Percentiles rank a stretch among this genome's conserved stretches.
Evolutionary conservation across 2,329 filamentous ascomycete species (phyloP).

Genomic region (Teratosphaeria epicoccoides): DNA sequence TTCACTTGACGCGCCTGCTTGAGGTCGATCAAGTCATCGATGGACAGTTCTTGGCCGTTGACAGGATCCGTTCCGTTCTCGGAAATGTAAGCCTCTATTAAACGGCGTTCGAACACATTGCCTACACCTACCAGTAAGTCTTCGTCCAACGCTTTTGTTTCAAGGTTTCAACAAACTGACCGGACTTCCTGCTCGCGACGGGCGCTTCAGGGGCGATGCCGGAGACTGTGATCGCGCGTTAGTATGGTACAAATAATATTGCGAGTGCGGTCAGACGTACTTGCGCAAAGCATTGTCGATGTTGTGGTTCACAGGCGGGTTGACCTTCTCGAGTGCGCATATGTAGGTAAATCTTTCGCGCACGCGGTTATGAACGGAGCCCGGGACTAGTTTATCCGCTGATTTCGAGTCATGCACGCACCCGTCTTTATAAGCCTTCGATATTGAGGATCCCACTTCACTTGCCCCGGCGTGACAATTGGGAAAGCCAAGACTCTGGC

Average conservation of each 20-base stretch:
- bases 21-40: conserved; percentile 79
- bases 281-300: conserved; percentile 31
- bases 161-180: conserved; percentile 39
- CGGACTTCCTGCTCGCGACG: conserved; percentile 89
- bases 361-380: background rate
- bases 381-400: background rate
- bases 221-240: conserved; percentile 55
- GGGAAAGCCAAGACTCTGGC: too few relatives aligned
- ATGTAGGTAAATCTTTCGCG: too few relatives aligned
- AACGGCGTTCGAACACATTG: conserved; percentile 83
- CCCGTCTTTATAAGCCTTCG: too few relatives aligned
- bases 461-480: too few relatives aligned
- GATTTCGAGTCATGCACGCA: background rate
- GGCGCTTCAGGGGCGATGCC: conserved; percentile 92
- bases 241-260: conserved; percentile 9
- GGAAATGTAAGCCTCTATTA: conserved; percentile 89
- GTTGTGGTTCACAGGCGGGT: background rate
- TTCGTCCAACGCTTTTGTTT: conserved; percentile 15
- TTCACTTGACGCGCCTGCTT: conserved; percentile 74
- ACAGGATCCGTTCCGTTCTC: conserved; percentile 90
- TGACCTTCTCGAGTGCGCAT: too few relatives aligned
- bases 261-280: conserved; percentile 15
- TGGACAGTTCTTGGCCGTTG: conserved; percentile 70
- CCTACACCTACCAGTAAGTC: conserved; percentile 42
- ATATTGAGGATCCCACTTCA: too few relatives aligned